Evolutionary conservation across 768 basidiomycete species (phyloP).

Genomic region (Lanmaoa rubissima): DNA sequence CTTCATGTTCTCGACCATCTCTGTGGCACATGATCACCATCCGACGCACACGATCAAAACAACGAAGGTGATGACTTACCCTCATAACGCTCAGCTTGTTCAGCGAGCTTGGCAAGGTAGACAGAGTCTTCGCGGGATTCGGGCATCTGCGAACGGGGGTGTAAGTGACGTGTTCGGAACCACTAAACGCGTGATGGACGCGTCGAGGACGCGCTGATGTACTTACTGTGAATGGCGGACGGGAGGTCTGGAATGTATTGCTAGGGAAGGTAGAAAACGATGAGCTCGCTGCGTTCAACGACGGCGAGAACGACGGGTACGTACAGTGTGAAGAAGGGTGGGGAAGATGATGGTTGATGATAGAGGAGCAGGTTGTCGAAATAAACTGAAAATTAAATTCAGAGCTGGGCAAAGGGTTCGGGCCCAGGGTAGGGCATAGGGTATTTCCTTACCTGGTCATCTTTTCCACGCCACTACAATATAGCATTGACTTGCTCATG

Average conservation of each 20-base stretch:
- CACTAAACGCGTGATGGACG: constrained; percentile 29
- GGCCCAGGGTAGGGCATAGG: constrained; percentile 41
- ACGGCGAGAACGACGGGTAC: constrained; percentile 33
- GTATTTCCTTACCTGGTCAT: constrained; percentile 20
- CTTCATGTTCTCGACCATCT: constrained; percentile 99
- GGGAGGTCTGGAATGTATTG: constrained; percentile 16
- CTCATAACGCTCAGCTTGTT: constrained; percentile 99
- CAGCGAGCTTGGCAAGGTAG: constrained; percentile 99
- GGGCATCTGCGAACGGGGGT: constrained; percentile 54
- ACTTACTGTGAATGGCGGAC: constrained; percentile 42
- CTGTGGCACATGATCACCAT: constrained; percentile 36
- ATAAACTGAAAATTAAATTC: constrained; percentile 63
- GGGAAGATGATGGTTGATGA: constrained; percentile 49
- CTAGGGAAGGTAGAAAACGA: constrained; percentile 17
- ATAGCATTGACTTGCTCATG: constrained; percentile 10
- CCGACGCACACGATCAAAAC: constrained; percentile 13
- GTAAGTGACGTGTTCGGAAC: constrained; percentile 16
- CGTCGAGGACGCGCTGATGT: constrained; percentile 37
- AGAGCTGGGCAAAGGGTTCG: constrained; percentile 73
- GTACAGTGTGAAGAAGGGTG: constrained; percentile 41
- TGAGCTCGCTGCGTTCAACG: constrained; percentile 38
- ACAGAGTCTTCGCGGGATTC: constrained; percentile 91
- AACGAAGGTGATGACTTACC: constrained; percentile 44
- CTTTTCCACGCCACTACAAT: constrained; percentile 28
- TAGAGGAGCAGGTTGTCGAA: constrained; percentile 43